Evolutionary conservation across 257 asterid genomes (phyloP), one percentile per base, ranked within the genome.

Genomic region (Jaltomata sinuosa): DNA sequence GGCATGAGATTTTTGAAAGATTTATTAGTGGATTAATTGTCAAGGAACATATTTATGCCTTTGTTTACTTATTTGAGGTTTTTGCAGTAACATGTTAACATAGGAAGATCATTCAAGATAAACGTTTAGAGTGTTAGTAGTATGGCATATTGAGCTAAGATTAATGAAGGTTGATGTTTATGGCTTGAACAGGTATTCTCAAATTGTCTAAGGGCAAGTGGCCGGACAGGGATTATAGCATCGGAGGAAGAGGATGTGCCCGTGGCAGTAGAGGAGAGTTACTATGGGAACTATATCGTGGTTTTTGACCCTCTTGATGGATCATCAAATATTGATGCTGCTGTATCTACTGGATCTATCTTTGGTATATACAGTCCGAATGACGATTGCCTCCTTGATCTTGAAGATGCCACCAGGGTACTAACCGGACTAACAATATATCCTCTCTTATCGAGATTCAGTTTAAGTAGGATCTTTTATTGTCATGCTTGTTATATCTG

Each of bases 221-320:
- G 99, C 27, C 86, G 98, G 82, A 96, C 98, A 22, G 98, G 98
- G 84, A 96, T 96, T 88, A 96, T 96, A 72, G 98, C 99, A 11
- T 96, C 99, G 0, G 98, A 96, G 91, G 99, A 96, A 88, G 99
- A 96, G 89, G 97, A 96, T 84, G 97, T 94, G 3, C 99, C 99
- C 0, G 98, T 96, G 88, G 98, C 99, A 0, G 98, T 96, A 83
- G 99, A 96, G 80, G 98, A 96, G 87, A 94, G 94, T 85, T 96
- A 94, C 76, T 96, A 97, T 11, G 98, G 99, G 77, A 96, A 96
- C 89, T 96, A 96, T 89, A 93, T 96, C 77, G 98, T 94, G 11
- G 99, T 96, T 0, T 96, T 96, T 53, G 99, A 94, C 79, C 98
- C 99, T 61, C 95, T 96, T 32, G 98, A 96, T 84, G 99, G 98